Base-by-base conservation (phyloP, 164 flowering plant species). In the Piper longum region DNA sequence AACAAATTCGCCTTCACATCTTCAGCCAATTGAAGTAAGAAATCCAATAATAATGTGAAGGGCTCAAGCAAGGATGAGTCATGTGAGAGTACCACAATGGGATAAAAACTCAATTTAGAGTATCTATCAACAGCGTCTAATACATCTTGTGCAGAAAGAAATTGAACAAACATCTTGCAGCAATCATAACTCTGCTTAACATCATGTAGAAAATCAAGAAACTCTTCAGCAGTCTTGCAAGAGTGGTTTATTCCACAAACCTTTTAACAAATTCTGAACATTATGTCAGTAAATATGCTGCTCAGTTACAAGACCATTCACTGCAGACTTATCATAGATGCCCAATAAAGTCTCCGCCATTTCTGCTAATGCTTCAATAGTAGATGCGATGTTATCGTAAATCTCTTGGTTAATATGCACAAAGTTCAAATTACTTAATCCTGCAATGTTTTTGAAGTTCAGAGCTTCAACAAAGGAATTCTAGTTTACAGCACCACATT, bases 361-460 rank as follows among this genome's bases (percentile, higher is more conserved):
- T 71, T 77, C 71, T 16, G 91, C 96, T 73, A 93, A 72, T 59
- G 81, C 84, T 76, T 90, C 95, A 71, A 93, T 79, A 69, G 66
- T 86, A 18, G 55, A 68, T 69, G 85, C 67, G 54, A 82, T 63
- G 55, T 84, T 77, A 55, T 70, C 56, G 64, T 62, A 79, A 44
- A 93, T 78, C 81, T 93, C 97, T 60, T 59, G 60, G 60, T 68
- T 81, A 66, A 93, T 85, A 68, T 66, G 71, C 67, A 76, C 69
- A 59, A 77, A 71, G 73, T 88, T 87, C 70, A 88, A 71, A 63
- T 78, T 85, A 66, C 72, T 74, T 67, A 89, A 72, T 52, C 82
- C 86, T 43, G 84, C 91, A 76, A 93, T 78, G 64, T 85, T 85
- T 78, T 93, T 93, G 76, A 90, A 90, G 79, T 93, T 77, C 67